Base-by-base conservation (phyloP, 176 grass and related monocot genomes). In the Oryza brachyantha region DNA sequence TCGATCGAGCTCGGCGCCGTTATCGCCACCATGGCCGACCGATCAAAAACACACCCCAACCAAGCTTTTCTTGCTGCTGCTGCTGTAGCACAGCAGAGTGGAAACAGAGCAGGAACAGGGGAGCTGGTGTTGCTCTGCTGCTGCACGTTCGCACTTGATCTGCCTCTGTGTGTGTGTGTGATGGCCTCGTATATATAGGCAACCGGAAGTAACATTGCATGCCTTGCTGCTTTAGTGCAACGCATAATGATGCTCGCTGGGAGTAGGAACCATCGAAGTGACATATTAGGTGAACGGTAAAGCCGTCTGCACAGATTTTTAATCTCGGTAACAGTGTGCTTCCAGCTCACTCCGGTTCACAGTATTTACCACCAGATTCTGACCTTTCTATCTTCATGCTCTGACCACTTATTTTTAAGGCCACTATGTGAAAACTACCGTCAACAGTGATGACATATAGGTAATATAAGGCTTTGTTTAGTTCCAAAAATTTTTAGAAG, bases 141-240 rank as follows among this genome's bases (percentile, higher is more conserved):
- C n/a, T 86, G 52, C 40, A 73, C 66, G 35, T 45, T 29, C 55
- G 81, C 70, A 21, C 27, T 58, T 21, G 50, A 14, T 79, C n/a
- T 8, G 60, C n/a, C 9, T n/a, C n/a, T n/a, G n/a, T n/a, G n/a
- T n/a, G n/a, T n/a, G n/a, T 38, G 4, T 22, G 68, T 14, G 79
- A 70, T 28, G 67, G 38, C 24, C 75, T 74, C 54, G 40, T 43
- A 84, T 88, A 80, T 84, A 75, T 84, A 84, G 80, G 40, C 61
- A 61, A 27, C 85, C 35, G 9, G 40, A 52, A 19, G 13, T 48
- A 48, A 52, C 46, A 52, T 21, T 21, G 46, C 46, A 52, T 52
- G 46, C 46, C 8, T 52, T 52, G 16, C 19, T 52, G 46, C 46
- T 50, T 50, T 21, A 50, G 46, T 50, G 48, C 17, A n/a, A 52